A percentile compares a stretch with the other conserved stretches of the same genome.
phyloP scores from a whole-genome alignment of 371 early-diverging fungal genomes.

The Rhizopus delemar region DNA sequence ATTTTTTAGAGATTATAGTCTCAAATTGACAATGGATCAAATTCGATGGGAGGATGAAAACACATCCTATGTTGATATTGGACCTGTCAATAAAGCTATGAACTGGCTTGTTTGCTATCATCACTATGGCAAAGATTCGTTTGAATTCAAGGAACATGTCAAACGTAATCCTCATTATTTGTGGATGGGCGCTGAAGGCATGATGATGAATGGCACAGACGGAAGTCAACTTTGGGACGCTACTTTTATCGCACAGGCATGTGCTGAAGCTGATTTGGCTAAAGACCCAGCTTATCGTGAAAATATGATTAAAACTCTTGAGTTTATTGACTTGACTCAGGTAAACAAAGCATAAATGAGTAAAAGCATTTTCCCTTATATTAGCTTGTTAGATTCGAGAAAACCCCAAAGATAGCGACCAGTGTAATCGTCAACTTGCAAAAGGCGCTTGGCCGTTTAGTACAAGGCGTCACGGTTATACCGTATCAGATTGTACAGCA shows the following conservation, averaged over 20 bases:
- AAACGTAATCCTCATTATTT: slow-evolving; percentile 79
- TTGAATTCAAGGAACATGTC: slow-evolving; percentile 76
- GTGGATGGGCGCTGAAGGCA: slow-evolving; percentile 89
- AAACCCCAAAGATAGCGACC: slow-evolving; percentile 66
- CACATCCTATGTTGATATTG: slow-evolving; percentile 86
- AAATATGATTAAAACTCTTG: slow-evolving; percentile 67
- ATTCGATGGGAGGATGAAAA: slow-evolving; percentile 89
- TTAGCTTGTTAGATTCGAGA: slow-evolving; percentile 58
- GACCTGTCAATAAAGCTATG: slow-evolving; percentile 92
- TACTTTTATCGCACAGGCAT: slow-evolving; percentile 84
- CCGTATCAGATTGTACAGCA: slow-evolving; percentile 96
- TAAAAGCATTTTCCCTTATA: no score
- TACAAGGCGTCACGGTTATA: slow-evolving; percentile 91
- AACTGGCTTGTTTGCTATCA: slow-evolving; percentile 84
- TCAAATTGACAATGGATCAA: slow-evolving; percentile 77
- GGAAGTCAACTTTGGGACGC: slow-evolving; percentile 98
- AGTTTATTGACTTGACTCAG: slow-evolving; percentile 88
- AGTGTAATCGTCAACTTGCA: slow-evolving; percentile 79
- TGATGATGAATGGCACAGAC: slow-evolving; percentile 97
- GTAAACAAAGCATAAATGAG: slow-evolving; percentile 15
- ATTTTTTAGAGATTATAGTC: slow-evolving; percentile 69
- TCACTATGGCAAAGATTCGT: slow-evolving; percentile 86
- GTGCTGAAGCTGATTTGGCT: slow-evolving; percentile 62
- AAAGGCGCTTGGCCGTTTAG: slow-evolving; percentile 97
- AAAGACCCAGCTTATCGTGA: slow-evolving; percentile 68